Conservation (phyloP, 2,329 filamentous ascomycete genomes). For the Sporothrix globosa region DNA sequence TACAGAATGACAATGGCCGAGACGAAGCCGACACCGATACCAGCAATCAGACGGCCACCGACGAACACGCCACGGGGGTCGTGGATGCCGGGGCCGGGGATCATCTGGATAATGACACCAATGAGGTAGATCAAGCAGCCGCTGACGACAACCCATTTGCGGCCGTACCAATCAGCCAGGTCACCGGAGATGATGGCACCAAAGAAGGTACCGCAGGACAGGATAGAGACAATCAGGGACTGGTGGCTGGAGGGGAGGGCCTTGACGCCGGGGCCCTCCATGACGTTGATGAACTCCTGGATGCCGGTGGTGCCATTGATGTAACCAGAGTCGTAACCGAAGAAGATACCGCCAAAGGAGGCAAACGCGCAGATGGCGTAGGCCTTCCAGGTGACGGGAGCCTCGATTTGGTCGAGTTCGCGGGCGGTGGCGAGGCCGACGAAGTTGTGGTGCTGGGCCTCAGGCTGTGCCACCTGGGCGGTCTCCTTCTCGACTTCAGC, state of each 20-base stretch:
- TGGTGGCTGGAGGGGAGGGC: conserved; percentile 49
- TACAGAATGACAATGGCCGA: conserved; percentile 81
- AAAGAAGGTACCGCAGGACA: conserved; percentile 78
- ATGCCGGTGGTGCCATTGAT: conserved; percentile 67
- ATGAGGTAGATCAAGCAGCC: conserved; percentile 73
- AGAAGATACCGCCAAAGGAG: conserved; percentile 74
- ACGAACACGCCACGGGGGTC: conserved; percentile 65
- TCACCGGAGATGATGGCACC: conserved; percentile 78
- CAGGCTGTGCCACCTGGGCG: neutral
- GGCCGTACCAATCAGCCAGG: conserved; percentile 73
- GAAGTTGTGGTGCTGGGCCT: conserved; percentile 28
- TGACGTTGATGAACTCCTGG: conserved; percentile 55
- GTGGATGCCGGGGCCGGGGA: conserved; percentile 51
- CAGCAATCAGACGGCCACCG: conserved; percentile 73
- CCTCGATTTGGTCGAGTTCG: conserved; percentile 65
- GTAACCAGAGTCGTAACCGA: conserved; percentile 78
- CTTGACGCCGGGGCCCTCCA: conserved; percentile 49
- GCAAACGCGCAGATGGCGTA: conserved; percentile 72
- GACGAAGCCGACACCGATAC: conserved; percentile 78
- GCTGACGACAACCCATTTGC: conserved; percentile 70
- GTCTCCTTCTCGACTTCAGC: conserved; percentile 33
- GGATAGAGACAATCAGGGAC: conserved; percentile 71
- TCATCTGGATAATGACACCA: conserved; percentile 69
- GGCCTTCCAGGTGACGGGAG: conserved; percentile 69
- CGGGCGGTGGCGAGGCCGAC: conserved; percentile 42